Evolutionary conservation across 306 rosid genomes (phyloP).

Genomic region (Trichosanthes cucumerina): DNA sequence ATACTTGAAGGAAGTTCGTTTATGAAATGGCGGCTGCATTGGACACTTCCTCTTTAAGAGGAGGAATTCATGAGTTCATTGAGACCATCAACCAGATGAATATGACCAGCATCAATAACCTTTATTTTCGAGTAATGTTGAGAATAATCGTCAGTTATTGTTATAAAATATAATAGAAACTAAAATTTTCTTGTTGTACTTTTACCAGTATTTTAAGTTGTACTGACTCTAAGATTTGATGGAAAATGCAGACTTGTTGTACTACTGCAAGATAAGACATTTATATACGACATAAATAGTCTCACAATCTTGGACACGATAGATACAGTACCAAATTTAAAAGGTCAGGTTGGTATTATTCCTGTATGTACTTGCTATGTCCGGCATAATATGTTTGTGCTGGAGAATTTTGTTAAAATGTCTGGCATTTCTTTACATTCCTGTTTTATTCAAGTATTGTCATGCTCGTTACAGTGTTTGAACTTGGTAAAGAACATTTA

Average conservation of each 20-base stretch:
- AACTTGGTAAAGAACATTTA: not conserved
- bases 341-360: conserved; percentile 54
- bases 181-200: not conserved
- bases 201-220: conserved; percentile 13
- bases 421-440: not conserved
- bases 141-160: not conserved
- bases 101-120: not conserved
- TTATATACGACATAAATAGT: conserved; percentile 66
- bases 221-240: conserved; percentile 14
- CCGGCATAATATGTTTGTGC: conserved; percentile 12
- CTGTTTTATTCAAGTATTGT: not conserved
- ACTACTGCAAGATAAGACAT: conserved; percentile 77
- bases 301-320: conserved; percentile 78
- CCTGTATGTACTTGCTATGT: not conserved
- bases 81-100: not conserved
- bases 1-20: not conserved
- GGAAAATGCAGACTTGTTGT: conserved; percentile 72
- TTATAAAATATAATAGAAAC: not conserved
- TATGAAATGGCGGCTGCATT: not conserved
- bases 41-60: not conserved
- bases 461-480: not conserved
- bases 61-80: not conserved
- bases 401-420: conserved; percentile 6
- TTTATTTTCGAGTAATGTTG: not conserved
- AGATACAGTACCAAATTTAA: conserved; percentile 64